These are phyloP conservation scores for Microbotryum intermedium DNA, from an alignment of 1,284 basidiomycete genomes.

Conservation along the genomic window DNA sequence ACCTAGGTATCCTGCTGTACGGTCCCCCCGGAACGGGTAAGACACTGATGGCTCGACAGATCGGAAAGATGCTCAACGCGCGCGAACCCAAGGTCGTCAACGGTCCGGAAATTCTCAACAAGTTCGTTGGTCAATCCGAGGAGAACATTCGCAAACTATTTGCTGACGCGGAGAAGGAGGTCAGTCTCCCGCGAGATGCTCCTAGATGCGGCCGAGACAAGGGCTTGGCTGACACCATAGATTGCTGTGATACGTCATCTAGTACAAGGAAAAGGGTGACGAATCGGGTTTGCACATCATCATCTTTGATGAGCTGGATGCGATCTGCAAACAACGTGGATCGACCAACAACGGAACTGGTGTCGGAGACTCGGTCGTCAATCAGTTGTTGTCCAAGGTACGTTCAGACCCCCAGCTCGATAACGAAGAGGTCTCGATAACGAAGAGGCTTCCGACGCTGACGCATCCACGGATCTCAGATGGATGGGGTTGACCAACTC, in stretches of 20 bases:
- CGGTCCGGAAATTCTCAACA: slow-evolving; percentile 94
- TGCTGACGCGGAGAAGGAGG: slow-evolving; percentile 95
- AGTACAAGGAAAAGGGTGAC: slow-evolving; percentile 98
- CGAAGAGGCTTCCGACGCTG: not conserved
- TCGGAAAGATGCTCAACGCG: slow-evolving; percentile 98
- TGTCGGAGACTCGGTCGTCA: slow-evolving; percentile 96
- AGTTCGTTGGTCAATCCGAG: slow-evolving; percentile 96
- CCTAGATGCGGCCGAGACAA: not conserved
- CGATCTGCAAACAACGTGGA: slow-evolving; percentile 97
- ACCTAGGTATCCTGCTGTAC: slow-evolving; percentile 75
- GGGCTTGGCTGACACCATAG: too few species aligned
- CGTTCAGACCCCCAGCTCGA: slow-evolving; percentile 16
- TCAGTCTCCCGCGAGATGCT: slow-evolving; percentile 36
- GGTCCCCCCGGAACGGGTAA: slow-evolving; percentile 98
- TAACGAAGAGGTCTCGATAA: not conserved
- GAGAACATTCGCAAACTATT: slow-evolving; percentile 98
- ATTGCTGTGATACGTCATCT: not conserved
- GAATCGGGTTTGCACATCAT: slow-evolving; percentile 98
- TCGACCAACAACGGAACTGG: slow-evolving; percentile 74
- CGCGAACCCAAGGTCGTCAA: slow-evolving; percentile 98
- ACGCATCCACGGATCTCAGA: slow-evolving; percentile 46
- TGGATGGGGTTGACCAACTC: slow-evolving; percentile 98
- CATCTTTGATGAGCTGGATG: slow-evolving; percentile 98
- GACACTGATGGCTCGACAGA: slow-evolving; percentile 95
- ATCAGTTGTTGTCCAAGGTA: slow-evolving; percentile 94